Conservation (phyloP, 345 rosid genomes). For the Eucalyptus microcorys region DNA sequence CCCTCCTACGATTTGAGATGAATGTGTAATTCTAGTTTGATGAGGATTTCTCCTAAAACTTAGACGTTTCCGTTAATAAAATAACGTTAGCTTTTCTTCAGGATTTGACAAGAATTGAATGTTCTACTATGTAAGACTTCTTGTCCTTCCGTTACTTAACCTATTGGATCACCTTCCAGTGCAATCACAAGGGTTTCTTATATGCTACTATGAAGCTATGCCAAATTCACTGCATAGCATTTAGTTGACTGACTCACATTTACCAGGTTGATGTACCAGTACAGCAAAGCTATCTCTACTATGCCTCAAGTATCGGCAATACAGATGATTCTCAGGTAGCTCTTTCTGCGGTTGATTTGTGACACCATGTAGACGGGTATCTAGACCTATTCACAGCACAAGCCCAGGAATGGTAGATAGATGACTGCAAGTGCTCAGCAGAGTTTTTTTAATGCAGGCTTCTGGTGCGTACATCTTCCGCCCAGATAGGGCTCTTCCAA, state of each 20-base stretch:
- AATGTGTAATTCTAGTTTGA: neutral
- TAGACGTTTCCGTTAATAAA: neutral
- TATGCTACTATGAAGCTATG: neutral
- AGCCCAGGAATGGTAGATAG: neutral
- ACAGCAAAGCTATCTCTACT: conserved; percentile 79
- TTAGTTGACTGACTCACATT: neutral
- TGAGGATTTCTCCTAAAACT: neutral
- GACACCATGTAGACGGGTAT: neutral
- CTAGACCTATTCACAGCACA: neutral
- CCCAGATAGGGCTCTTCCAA: conserved; percentile 38
- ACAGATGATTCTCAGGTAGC: conserved; percentile 14
- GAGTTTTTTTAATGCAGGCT: conserved; percentile 12
- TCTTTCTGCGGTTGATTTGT: neutral
- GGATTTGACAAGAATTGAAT: neutral
- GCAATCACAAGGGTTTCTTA: neutral
- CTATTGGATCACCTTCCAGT: neutral
- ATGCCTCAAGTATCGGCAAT: conserved; percentile 41
- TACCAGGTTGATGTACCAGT: conserved; percentile 53
- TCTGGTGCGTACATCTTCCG: conserved; percentile 87
- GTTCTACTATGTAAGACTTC: neutral
- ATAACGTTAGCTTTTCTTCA: neutral
- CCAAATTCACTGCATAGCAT: neutral
- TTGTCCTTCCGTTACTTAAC: neutral
- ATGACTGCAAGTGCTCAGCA: neutral
- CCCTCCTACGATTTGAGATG: neutral